Conservation (phyloP, 768 basidiomycete genomes). For the Brasilioporus rufonigricans region DNA sequence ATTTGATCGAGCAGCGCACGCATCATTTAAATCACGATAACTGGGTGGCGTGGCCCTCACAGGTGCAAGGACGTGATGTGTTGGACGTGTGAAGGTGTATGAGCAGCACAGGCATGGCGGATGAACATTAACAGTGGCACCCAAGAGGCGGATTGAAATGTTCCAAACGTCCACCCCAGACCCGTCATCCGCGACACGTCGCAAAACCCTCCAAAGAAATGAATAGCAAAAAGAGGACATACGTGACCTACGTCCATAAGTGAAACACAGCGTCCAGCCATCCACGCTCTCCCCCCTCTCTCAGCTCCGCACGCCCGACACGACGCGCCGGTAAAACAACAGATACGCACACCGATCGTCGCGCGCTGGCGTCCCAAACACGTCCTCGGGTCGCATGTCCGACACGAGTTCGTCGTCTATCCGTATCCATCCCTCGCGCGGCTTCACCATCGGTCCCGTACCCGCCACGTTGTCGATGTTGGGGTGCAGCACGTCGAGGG, state of each 20-base stretch:
- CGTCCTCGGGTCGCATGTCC: slow-evolving; percentile 67
- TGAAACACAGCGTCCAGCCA: background rate
- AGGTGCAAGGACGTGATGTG: too few relatives aligned
- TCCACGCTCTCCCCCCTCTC: background rate
- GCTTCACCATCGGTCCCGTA: slow-evolving; percentile 18
- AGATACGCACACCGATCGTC: slow-evolving; percentile 82
- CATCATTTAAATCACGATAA: too few relatives aligned
- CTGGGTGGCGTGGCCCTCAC: too few relatives aligned
- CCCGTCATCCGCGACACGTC: too few relatives aligned
- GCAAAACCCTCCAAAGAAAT: background rate
- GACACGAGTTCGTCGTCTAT: slow-evolving; percentile 91
- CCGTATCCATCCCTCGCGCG: slow-evolving; percentile 80
- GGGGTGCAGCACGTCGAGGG: slow-evolving; percentile 82
- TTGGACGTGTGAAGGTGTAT: too few relatives aligned
- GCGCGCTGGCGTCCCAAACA: slow-evolving; percentile 52
- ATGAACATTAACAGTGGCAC: too few relatives aligned
- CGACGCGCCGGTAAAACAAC: slow-evolving; percentile 75
- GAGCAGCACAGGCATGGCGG: too few relatives aligned
- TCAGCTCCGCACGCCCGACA: slow-evolving; percentile 23
- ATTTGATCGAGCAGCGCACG: too few relatives aligned
- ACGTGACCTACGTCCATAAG: background rate
- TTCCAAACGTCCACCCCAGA: too few relatives aligned
- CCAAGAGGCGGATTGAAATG: too few relatives aligned
- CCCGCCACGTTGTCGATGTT: slow-evolving; percentile 46
- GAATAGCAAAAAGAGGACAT: background rate